Evolutionary conservation across 306 rosid genomes (phyloP).

Genomic region (Acacia acuminata): DNA sequence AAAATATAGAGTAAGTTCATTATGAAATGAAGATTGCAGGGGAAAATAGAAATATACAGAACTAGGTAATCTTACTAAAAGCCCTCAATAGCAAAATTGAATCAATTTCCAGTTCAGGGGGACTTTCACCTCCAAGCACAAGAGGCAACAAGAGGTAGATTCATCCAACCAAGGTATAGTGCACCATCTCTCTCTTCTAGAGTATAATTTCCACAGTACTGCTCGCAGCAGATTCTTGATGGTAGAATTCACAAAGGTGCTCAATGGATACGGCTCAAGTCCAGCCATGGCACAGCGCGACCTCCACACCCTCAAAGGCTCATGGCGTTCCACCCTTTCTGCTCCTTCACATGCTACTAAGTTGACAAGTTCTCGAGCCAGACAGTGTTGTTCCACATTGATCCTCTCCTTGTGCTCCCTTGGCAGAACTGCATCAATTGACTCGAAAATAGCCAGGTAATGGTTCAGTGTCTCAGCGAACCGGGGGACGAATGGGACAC

Average conservation of each 20-base stretch:
- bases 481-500: conserved; percentile 66
- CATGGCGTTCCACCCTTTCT: conserved; percentile 90
- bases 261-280: conserved; percentile 71
- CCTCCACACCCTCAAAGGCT: conserved; percentile 78
- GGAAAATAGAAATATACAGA: conserved; percentile 11
- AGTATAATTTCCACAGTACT: conserved; percentile 72
- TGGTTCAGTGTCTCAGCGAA: conserved; percentile 66
- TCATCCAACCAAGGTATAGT: conserved; percentile 82
- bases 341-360: conserved; percentile 85
- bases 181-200: conserved; percentile 86
- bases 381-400: conserved; percentile 88
- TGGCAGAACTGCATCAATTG: conserved; percentile 70
- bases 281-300: conserved; percentile 72
- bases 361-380: conserved; percentile 91
- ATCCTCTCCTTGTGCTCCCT: conserved; percentile 88
- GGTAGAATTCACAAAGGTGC: conserved; percentile 73
- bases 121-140: conserved; percentile 82
- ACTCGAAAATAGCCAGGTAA: conserved; percentile 70
- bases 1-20: conserved; percentile 28
- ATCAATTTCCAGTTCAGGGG: conserved; percentile 1
- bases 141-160: conserved; percentile 61
- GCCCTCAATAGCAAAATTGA: conserved; percentile 37
- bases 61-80: conserved; percentile 29
- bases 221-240: conserved; percentile 72
- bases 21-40: conserved; percentile 22